These are phyloP conservation scores for Streptanthus diversifolius DNA, from an alignment of 345 rosid genomes.

Conservation along the genomic window DNA sequence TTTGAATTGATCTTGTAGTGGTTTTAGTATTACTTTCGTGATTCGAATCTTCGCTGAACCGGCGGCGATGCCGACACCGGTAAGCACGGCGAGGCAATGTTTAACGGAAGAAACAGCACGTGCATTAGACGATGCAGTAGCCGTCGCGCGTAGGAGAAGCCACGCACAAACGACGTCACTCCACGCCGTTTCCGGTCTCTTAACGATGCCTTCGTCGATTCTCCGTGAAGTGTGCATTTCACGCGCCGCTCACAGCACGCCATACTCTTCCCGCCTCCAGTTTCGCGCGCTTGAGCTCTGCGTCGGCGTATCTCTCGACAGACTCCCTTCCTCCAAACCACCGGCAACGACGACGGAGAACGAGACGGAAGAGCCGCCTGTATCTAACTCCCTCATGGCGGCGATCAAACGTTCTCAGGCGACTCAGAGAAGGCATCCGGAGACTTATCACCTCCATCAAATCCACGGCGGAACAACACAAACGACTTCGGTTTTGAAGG, in stretches of 20 bases:
- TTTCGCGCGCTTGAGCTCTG: slow-evolving; percentile 62
- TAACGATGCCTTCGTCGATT: slow-evolving; percentile 47
- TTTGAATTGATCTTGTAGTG: background rate
- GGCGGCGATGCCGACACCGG: slow-evolving; percentile 70
- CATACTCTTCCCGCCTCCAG: slow-evolving; percentile 51
- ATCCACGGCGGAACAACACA: slow-evolving; percentile 25
- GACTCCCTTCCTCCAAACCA: slow-evolving; percentile 43
- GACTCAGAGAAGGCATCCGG: slow-evolving; percentile 84
- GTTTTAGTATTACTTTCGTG: background rate
- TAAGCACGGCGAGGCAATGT: slow-evolving; percentile 52
- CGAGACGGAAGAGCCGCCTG: slow-evolving; percentile 47
- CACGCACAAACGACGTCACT: slow-evolving; percentile 72
- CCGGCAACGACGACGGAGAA: background rate
- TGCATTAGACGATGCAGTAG: slow-evolving; percentile 60
- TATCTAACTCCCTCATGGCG: slow-evolving; percentile 87
- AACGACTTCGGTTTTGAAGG: slow-evolving; percentile 48
- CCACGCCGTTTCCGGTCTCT: slow-evolving; percentile 59
- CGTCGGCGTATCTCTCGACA: slow-evolving; percentile 62
- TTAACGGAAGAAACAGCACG: slow-evolving; percentile 65
- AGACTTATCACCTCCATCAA: slow-evolving; percentile 67
- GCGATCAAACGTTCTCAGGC: slow-evolving; percentile 92
- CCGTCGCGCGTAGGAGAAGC: slow-evolving; percentile 57
- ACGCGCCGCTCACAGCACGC: slow-evolving; percentile 43
- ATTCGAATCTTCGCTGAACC: background rate
- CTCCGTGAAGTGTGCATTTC: slow-evolving; percentile 61